Conservation (phyloP, 257 asterid genomes). For the Solanum ossicruentum region DNA sequence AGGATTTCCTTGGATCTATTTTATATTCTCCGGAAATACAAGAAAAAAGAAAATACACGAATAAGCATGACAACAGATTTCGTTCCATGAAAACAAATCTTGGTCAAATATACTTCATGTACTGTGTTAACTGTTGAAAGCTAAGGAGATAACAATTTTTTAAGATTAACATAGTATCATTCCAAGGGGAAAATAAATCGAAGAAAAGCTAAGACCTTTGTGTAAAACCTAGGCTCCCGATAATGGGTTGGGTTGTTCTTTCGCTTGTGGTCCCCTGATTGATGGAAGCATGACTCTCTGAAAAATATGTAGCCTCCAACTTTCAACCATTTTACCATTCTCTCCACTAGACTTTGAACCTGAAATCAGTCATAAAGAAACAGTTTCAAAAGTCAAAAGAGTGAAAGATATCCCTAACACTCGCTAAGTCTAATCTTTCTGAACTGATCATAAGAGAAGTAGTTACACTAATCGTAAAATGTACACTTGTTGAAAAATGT, state of each 20-base stretch:
- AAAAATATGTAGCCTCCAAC: slow-evolving; percentile 93
- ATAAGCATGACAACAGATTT: background rate
- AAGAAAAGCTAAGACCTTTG: slow-evolving; percentile 42
- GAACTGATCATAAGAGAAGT: background rate
- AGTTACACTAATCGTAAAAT: background rate
- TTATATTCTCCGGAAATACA: background rate
- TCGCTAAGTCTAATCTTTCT: background rate
- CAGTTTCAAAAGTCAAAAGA: background rate
- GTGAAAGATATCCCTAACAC: background rate
- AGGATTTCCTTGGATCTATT: background rate
- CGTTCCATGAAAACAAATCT: background rate
- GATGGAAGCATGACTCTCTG: slow-evolving; percentile 97
- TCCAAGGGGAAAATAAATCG: background rate
- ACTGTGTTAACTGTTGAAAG: background rate
- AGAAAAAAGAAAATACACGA: background rate
- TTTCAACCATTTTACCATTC: slow-evolving; percentile 82
- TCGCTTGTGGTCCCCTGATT: slow-evolving; percentile 89
- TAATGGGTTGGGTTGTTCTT: slow-evolving; percentile 85
- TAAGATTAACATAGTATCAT: background rate
- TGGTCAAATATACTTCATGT: background rate
- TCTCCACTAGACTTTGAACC: slow-evolving; percentile 64
- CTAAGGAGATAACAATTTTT: background rate
- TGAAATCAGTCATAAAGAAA: slow-evolving; percentile 12
- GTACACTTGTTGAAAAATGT: background rate
- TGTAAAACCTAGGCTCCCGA: slow-evolving; percentile 90